phyloP scores from a whole-genome alignment of 768 basidiomycete species.

The Phylloporus sp. region DNA sequence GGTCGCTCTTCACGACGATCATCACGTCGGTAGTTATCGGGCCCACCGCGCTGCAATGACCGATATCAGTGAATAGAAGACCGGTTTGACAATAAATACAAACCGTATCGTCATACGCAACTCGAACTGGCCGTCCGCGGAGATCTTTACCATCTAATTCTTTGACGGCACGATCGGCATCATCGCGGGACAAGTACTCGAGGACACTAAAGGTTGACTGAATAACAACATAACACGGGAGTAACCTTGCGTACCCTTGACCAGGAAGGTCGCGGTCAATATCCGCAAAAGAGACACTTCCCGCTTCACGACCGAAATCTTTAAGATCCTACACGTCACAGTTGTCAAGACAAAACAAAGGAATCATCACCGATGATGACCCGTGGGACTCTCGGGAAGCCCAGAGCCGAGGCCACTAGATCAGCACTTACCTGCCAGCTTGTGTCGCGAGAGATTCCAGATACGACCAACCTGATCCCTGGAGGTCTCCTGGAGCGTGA shows the following conservation, averaged over 20 bases:
- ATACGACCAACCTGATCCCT: constrained; percentile 80
- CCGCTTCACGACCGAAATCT: constrained; percentile 93
- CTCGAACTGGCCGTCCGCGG: constrained; percentile 75
- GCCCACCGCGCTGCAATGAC: constrained; percentile 50
- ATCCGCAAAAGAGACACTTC: constrained; percentile 91
- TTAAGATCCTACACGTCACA: constrained; percentile 80
- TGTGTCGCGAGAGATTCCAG: constrained; percentile 88
- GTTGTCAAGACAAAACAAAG: constrained; percentile 18
- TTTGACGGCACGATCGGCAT: constrained; percentile 91
- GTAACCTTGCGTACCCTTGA: constrained; percentile 64
- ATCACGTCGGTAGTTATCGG: constrained; percentile 75
- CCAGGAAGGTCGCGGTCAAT: constrained; percentile 84
- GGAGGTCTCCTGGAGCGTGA: constrained; percentile 72
- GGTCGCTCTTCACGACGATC: constrained; percentile 60
- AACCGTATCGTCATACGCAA: constrained; percentile 62
- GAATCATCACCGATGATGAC: constrained; percentile 8
- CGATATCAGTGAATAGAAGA: background rate
- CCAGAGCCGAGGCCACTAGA: background rate
- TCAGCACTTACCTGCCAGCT: constrained; percentile 92
- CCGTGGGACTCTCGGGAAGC: constrained; percentile 21
- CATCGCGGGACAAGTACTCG: constrained; percentile 84
- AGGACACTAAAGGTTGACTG: constrained; percentile 57
- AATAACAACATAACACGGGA: background rate
- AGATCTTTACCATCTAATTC: constrained; percentile 85
- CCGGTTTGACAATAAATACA: constrained; percentile 22